Percentiles rank a stretch among this genome's conserved stretches.
These are phyloP conservation scores for Trametes meyenii DNA, from an alignment of 768 basidiomycete species.

Conservation along the genomic window DNA sequence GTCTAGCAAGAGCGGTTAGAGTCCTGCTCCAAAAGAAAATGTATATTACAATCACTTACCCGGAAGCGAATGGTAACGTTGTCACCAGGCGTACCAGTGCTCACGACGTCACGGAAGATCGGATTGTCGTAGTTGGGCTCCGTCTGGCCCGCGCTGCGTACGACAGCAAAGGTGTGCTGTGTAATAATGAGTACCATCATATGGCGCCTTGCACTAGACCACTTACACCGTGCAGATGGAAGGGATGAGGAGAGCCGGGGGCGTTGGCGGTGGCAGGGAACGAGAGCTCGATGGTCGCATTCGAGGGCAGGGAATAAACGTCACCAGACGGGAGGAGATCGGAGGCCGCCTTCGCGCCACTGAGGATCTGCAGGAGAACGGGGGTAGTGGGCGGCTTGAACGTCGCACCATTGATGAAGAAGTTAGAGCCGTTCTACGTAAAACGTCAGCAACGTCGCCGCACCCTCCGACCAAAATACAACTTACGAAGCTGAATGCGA, in stretches of 20 bases:
- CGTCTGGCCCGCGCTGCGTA: conserved; percentile 38
- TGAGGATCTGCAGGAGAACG: conserved; percentile 61
- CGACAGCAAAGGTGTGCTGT: conserved; percentile 44
- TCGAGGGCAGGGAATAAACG: conserved; percentile 49
- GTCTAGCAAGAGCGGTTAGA: conserved; percentile 32
- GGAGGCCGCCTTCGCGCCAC: conserved; percentile 49
- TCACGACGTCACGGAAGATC: conserved; percentile 37
- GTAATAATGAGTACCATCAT: background rate
- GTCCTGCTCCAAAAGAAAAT: background rate
- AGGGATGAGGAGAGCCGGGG: conserved; percentile 43
- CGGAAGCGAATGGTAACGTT: conserved; percentile 32
- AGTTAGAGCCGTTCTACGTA: conserved; percentile 30
- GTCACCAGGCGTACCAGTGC: conserved; percentile 23
- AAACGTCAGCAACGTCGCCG: conserved; percentile 18
- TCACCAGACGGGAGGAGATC: conserved; percentile 53
- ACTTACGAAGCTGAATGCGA: conserved; percentile 22
- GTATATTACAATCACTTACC: background rate
- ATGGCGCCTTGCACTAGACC: conserved; percentile 4
- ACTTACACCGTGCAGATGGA: conserved; percentile 45
- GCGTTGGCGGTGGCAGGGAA: conserved; percentile 46
- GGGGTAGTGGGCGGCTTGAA: conserved; percentile 50
- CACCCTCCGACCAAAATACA: conserved; percentile 18
- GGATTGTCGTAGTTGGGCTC: conserved; percentile 42
- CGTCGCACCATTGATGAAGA: conserved; percentile 39
- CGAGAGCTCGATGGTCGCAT: conserved; percentile 50